Conservation (phyloP, 169 alveolate genomes). For the Plasmodium falciparum region DNA sequence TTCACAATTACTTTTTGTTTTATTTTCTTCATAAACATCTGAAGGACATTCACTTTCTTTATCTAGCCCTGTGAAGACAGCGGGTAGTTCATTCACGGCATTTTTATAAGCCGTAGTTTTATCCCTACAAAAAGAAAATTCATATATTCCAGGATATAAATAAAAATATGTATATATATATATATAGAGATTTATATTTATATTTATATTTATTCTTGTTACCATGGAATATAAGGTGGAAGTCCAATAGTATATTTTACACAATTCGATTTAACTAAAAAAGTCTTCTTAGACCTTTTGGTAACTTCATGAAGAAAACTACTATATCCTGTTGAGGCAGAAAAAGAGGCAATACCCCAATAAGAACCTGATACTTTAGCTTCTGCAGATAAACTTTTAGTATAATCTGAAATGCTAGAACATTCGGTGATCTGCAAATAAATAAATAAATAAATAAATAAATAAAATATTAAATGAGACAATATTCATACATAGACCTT, state of each 20-base stretch:
- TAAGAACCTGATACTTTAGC: slow-evolving; percentile 83
- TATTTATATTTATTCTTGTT: not conserved
- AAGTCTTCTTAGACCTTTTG: slow-evolving; percentile 78
- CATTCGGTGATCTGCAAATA: slow-evolving; percentile 49
- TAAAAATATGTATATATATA: too few species aligned
- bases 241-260: slow-evolving; percentile 88
- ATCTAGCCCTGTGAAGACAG: slow-evolving; percentile 78
- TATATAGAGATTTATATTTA: too few species aligned
- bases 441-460: not conserved
- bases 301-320: slow-evolving; percentile 80
- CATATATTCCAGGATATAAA: not conserved
- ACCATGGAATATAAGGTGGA: slow-evolving; percentile 76
- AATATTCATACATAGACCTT: too few species aligned
- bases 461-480: too few species aligned
- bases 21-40: slow-evolving; percentile 80
- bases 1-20: slow-evolving; percentile 78
- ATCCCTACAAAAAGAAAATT: slow-evolving; percentile 51
- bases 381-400: slow-evolving; percentile 84
- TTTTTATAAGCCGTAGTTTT: slow-evolving; percentile 79
- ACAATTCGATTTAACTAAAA: slow-evolving; percentile 87
- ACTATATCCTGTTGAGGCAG: slow-evolving; percentile 88
- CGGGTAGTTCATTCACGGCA: slow-evolving; percentile 84
- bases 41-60: slow-evolving; percentile 78
- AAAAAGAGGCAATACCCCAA: slow-evolving; percentile 81
- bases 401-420: slow-evolving; percentile 80